Evolutionary conservation across 1,284 basidiomycete genomes (phyloP).

Genomic region (Irpex lacteus): DNA sequence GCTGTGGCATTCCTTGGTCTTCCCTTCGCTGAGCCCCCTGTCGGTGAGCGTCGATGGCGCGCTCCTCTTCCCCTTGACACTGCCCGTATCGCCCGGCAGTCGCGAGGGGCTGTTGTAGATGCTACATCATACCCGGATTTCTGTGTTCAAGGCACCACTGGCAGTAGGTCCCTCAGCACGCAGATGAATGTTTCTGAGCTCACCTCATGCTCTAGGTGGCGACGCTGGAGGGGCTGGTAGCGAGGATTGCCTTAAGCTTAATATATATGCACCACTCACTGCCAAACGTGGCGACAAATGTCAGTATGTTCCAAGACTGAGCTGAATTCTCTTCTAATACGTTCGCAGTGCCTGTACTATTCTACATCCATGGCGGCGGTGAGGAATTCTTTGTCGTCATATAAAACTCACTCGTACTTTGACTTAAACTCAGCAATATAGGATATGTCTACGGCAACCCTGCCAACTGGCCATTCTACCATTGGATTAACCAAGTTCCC

Average conservation of each 20-base stretch:
- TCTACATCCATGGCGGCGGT: slow-evolving; percentile 70
- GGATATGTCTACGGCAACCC: slow-evolving; percentile 58
- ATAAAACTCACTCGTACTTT: slow-evolving; percentile 4
- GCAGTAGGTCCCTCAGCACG: slow-evolving; percentile 33
- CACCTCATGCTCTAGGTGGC: slow-evolving; percentile 30
- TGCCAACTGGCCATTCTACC: slow-evolving; percentile 41
- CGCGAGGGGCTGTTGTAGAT: slow-evolving; percentile 38
- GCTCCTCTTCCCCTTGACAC: slow-evolving; percentile 33
- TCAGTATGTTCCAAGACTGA: slow-evolving; percentile 12
- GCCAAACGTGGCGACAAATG: slow-evolving; percentile 30
- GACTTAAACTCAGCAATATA: slow-evolving; percentile 18
- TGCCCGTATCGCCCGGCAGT: slow-evolving; percentile 29
- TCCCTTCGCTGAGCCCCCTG: slow-evolving; percentile 43
- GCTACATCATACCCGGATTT: slow-evolving; percentile 50
- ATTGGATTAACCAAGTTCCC: slow-evolving; percentile 37
- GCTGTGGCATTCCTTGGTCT: slow-evolving; percentile 53
- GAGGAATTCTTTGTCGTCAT: slow-evolving; percentile 3
- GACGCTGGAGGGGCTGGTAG: slow-evolving; percentile 59
- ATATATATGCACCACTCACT: slow-evolving; percentile 37
- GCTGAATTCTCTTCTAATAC: neutral
- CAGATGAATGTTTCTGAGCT: neutral
- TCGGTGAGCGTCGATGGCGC: slow-evolving; percentile 36
- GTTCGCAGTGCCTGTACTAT: slow-evolving; percentile 53
- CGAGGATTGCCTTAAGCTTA: slow-evolving; percentile 49
- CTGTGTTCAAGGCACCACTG: slow-evolving; percentile 55